Evolutionary conservation across 805 yeast species (phyloP), one percentile per base, ranked within the genome.

Genomic region (Saccharomycopsis sp.): DNA sequence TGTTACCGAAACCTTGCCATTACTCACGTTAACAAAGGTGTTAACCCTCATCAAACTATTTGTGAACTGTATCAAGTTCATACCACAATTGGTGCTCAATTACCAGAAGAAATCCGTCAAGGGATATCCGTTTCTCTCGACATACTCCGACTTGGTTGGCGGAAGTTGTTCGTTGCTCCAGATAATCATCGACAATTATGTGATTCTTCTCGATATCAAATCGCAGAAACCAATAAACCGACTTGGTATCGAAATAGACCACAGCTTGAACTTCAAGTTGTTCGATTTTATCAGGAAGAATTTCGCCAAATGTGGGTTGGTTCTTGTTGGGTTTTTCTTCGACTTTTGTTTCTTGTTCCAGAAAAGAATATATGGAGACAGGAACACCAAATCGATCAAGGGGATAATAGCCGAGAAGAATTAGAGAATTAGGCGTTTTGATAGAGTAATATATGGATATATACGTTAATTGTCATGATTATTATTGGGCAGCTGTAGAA

Each of bases 301-400:
- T 47, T 59, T 62, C 42, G 64, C 62, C 42, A 62, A 62, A 47
- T 62, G 62, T 42, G 62, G 62, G 5, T 55, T 62, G 22, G 57
- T 60, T 15, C 17, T 62, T 3, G 60, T 59, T 20, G 62, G 62
- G 8, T 59, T 62, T 34, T 59, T 55, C 29, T 57, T 62, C 24
- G 64, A 62, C 49, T 47, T 52, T 47, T 62, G 62, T 23, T 62
- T 59, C 24, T 49, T 62, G 14, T 25, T 52, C n/a, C 64, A 62
- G 34, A 59, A 53, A 34, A 54, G 55, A 42, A 3, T 59, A 15
- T 61, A 61, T 56, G 63, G 56, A 9, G 24, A 41, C 7, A 8
- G 14, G 2, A 42, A 34, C 15, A 41, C 8, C 3, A 41, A 20
- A 5, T 12, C 56, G 29, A 49, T 23, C 9, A 42, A 44, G 12